phyloP scores from a whole-genome alignment of 495 filamentous ascomycete genomes.

The Penicillium bialowiezense region DNA sequence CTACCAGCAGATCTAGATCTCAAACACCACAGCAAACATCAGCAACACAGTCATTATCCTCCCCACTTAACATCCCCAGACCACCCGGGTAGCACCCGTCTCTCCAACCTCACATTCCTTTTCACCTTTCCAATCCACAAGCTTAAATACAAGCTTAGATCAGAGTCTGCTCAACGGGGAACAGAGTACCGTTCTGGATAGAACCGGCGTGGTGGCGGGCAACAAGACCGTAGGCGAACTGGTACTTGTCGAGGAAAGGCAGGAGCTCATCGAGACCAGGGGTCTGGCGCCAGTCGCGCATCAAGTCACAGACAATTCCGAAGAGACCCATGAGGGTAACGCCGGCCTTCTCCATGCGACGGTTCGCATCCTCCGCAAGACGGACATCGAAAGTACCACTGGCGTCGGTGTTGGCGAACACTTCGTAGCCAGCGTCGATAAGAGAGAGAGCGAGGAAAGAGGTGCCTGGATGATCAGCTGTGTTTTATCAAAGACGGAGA shows the following conservation, averaged over 20 bases:
- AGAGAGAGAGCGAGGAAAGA: constrained; percentile 72
- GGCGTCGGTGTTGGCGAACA: constrained; percentile 74
- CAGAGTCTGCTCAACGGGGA: constrained; percentile 27
- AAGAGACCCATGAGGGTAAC: constrained; percentile 66
- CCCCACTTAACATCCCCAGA: too few relatives aligned
- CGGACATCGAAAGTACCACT: constrained; percentile 58
- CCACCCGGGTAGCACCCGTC: too few relatives aligned
- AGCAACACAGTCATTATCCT: not conserved
- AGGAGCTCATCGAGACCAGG: constrained; percentile 63
- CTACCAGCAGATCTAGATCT: too few relatives aligned
- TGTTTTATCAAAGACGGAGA: not conserved
- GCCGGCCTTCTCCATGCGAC: constrained; percentile 63
- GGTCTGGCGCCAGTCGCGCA: constrained; percentile 72
- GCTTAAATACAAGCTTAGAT: constrained; percentile 18
- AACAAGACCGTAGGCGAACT: constrained; percentile 46
- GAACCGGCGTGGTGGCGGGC: constrained; percentile 48
- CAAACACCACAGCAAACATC: too few relatives aligned
- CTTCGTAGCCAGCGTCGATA: constrained; percentile 68
- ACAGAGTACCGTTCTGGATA: constrained; percentile 45
- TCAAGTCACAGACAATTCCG: constrained; percentile 66
- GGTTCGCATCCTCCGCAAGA: constrained; percentile 61
- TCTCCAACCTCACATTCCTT: not conserved
- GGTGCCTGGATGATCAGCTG: constrained; percentile 41
- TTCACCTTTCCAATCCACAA: too few relatives aligned
- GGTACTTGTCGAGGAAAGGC: constrained; percentile 61